Base-by-base conservation (phyloP, 371 early-diverging fungal genomes). In the Apophysomyces elegans region DNA sequence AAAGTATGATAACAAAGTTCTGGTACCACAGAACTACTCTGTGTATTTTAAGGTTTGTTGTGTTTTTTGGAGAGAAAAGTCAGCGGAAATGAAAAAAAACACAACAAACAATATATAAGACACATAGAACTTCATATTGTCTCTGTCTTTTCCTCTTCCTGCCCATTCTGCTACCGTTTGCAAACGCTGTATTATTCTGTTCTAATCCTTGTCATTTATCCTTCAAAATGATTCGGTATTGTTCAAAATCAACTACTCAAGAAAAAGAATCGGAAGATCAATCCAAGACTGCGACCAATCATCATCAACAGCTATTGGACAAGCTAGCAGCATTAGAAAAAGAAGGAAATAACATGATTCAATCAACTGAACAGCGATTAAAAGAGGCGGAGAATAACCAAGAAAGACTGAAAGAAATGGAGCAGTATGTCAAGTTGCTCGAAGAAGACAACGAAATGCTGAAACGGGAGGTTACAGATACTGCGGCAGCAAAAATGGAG, bases 21-120 rank as follows among this genome's bases (percentile, higher is more conserved):
- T 50, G 54, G 54, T 50, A 26, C 6, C 8, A 13, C 46, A 5
- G 54, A 18, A 50, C 54, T 16, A 50, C 54, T 50, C 21, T 13
- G 47, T 47, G 41, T 41, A 41, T 7, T 21, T 50, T 50, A 21
- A 21, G 21, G n/a, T 45, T 45, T 45, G 46, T 45, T 45, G 16
- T 45, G 13, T 18, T 45, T 45, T 45, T 45, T 18, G 2, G 21
- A 7, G 16, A 41, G 41, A 41, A 41, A 21, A 18, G 12, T 9
- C 9, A 18, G 54, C 54, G 54, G 54, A 50, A 47, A 50, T 50
- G 54, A 50, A 50, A 50, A 50, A 18, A 18, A 47, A 14, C 4
- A 1, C n/a, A 47, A 47, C 16, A 21, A 50, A 21, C 21, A 50
- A 11, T 50, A 50, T 50, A 50, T 18, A 50, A 18, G 21, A 26